Evolutionary conservation across 2,329 filamentous ascomycete genomes (phyloP), one percentile per base, ranked within the genome.

Genomic region (Metarhizium humberi): DNA sequence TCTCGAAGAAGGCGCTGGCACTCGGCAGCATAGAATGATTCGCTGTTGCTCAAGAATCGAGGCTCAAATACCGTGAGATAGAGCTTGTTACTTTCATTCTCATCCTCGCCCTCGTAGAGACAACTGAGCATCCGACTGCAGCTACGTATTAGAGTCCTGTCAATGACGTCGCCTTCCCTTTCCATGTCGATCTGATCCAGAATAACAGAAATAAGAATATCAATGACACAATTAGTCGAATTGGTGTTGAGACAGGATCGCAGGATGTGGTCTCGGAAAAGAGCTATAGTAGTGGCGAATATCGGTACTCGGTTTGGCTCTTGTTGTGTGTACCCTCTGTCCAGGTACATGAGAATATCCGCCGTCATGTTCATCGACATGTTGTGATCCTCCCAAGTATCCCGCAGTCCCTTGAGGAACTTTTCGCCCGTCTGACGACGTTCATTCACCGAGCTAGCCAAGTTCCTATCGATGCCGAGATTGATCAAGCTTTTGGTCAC

Each of bases 321-420:
- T 51, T 68, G 64, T 40, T 84, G 77, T 51, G 84, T 87, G 64
- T 88, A 91, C 32, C 92, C 86, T 51, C 91, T 87, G 67, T 99
- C 92, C 78, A 99, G 90, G 67, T 96, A 96, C 91, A 97, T 96
- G 52, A 97, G 78, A 36, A 97, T 90, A 69, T 97, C 94, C 4
- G 92, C 91, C 52, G 90, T 86, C 92, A 97, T 97, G 66, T 90
- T 91, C 89, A 96, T 96, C 48, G 88, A 92, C 55, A 88, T 82
- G 67, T 92, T 89, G 67, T 99, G 92, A 59, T 95, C 88, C 58
- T 91, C 84, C 90, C 92, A 99, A 2, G 86, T 84, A 56, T 85
- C 78, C 62, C 87, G 87, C 14, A 97, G 71, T 0, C 84, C 86
- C 55, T 82, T 82, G 56, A 99, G 72, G 60, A 97, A 95, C 65